Percentiles rank a stretch among this genome's conserved stretches.
These are phyloP conservation scores for Phellopilus nigrolimitatus DNA, from an alignment of 1,284 basidiomycete species.

Conservation along the genomic window DNA sequence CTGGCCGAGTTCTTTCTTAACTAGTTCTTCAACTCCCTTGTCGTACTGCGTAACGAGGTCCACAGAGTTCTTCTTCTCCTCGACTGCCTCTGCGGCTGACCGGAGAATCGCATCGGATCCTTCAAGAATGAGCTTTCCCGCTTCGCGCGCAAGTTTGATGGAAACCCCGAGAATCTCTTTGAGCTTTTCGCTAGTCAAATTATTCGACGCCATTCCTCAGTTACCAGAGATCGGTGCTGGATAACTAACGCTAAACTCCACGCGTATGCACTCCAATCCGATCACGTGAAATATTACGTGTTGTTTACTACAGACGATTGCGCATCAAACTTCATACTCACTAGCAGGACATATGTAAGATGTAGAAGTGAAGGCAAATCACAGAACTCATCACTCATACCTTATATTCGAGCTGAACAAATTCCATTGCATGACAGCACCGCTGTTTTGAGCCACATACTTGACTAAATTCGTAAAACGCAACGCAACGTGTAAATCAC, in stretches of 20 bases:
- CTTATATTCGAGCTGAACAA: no score
- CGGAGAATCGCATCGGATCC: slow-evolving; percentile 68
- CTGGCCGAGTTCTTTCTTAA: slow-evolving; percentile 62
- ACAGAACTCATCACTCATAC: no score
- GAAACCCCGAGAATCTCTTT: slow-evolving; percentile 70
- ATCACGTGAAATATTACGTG: not conserved
- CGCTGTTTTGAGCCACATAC: no score
- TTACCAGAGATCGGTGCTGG: no score
- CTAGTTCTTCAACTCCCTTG: slow-evolving; percentile 85
- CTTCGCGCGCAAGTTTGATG: slow-evolving; percentile 62
- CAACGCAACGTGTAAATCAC: no score
- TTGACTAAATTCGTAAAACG: no score
- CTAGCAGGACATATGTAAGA: no score
- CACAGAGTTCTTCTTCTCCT: slow-evolving; percentile 90
- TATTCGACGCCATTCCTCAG: slow-evolving; percentile 22
- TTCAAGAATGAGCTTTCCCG: slow-evolving; percentile 68
- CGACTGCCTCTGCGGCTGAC: slow-evolving; percentile 48
- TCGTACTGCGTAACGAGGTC: slow-evolving; percentile 98
- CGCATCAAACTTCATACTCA: no score
- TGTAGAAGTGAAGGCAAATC: not conserved
- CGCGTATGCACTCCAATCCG: not conserved
- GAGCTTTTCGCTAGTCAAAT: slow-evolving; percentile 47
- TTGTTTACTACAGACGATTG: not conserved
- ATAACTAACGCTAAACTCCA: not conserved
- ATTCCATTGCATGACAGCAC: no score